These are phyloP conservation scores for Maudiozyma saulgeensis DNA, from an alignment of 805 yeast species.

Conservation along the genomic window DNA sequence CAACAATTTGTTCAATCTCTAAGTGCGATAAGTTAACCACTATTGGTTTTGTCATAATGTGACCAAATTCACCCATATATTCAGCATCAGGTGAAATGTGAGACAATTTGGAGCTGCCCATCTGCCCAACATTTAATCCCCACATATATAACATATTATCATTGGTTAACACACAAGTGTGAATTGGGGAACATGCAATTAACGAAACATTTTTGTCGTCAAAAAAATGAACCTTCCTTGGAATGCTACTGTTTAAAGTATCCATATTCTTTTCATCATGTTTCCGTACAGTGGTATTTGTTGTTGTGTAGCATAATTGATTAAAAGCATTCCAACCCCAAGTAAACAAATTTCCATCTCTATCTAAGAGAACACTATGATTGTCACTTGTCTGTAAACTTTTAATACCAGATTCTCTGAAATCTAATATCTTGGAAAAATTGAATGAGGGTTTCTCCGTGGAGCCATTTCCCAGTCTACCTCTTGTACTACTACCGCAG, in stretches of 20 bases:
- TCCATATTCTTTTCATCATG: conserved; percentile 20
- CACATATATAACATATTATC: conserved; percentile 45
- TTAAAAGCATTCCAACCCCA: conserved; percentile 72
- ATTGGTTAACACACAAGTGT: conserved; percentile 50
- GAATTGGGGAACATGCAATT: conserved; percentile 56
- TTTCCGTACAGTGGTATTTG: conserved; percentile 12
- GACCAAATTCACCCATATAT: conserved; percentile 37
- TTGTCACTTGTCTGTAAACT: conserved; percentile 49
- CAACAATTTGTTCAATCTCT: conserved; percentile 44
- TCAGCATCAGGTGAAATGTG: conserved; percentile 34
- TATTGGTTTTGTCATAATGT: conserved; percentile 14
- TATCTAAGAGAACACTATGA: conserved; percentile 53
- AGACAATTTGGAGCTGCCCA: conserved; percentile 43
- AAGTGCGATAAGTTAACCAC: conserved; percentile 13
- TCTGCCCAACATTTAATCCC: conserved; percentile 79
- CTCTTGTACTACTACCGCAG: conserved; percentile 61
- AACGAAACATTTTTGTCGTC: conserved; percentile 30
- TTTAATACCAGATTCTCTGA: conserved; percentile 28
- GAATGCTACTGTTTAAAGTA: conserved; percentile 14
- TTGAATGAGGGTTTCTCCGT: conserved; percentile 33
- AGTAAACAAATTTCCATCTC: conserved; percentile 45
- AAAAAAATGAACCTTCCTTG: conserved; percentile 22
- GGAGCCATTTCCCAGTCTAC: conserved; percentile 57
- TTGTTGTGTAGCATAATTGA: conserved; percentile 52
- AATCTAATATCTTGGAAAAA: conserved; percentile 35